Evolutionary conservation across 495 filamentous ascomycete species (phyloP).

Genomic region (Penicillium canescens): DNA sequence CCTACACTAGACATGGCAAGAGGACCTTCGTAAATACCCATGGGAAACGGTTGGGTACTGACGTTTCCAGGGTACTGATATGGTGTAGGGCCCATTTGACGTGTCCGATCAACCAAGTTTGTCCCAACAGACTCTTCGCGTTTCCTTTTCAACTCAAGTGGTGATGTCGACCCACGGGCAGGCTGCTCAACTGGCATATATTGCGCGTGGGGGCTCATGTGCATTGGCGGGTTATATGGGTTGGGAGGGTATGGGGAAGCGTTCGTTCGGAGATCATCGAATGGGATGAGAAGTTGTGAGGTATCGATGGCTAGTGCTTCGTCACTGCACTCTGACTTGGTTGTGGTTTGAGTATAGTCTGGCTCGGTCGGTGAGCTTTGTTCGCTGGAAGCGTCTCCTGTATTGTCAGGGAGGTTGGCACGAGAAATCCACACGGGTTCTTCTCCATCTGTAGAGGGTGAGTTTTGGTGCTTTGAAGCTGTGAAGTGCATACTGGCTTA

Average conservation of each 20-base stretch:
- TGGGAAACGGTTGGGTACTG: constrained; percentile 18
- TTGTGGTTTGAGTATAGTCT: not conserved
- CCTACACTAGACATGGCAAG: not conserved
- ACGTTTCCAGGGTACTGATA: constrained; percentile 12
- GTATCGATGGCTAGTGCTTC: not conserved
- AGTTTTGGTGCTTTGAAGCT: not conserved
- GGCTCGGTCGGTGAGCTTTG: constrained; percentile 13
- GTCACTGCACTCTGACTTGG: constrained; percentile 7
- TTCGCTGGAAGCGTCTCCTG: constrained; percentile 16
- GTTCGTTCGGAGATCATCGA: not conserved
- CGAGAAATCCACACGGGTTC: constrained; percentile 31
- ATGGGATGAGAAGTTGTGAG: not conserved
- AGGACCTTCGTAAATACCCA: constrained; percentile 18
- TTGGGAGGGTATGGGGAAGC: not conserved
- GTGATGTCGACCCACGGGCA: constrained; percentile 2
- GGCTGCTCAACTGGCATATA: not conserved
- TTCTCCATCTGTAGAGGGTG: constrained; percentile 17
- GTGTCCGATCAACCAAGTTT: constrained; percentile 18
- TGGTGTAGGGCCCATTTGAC: constrained; percentile 16
- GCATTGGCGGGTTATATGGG: not conserved
- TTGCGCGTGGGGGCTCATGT: not conserved
- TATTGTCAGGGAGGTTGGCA: constrained; percentile 32
- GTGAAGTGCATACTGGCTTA: constrained; percentile 28
- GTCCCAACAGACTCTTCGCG: constrained; percentile 17
- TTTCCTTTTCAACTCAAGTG: constrained; percentile 22